These are phyloP conservation scores for Rubroboletus satanas DNA, from an alignment of 768 basidiomycete species.

Conservation along the genomic window DNA sequence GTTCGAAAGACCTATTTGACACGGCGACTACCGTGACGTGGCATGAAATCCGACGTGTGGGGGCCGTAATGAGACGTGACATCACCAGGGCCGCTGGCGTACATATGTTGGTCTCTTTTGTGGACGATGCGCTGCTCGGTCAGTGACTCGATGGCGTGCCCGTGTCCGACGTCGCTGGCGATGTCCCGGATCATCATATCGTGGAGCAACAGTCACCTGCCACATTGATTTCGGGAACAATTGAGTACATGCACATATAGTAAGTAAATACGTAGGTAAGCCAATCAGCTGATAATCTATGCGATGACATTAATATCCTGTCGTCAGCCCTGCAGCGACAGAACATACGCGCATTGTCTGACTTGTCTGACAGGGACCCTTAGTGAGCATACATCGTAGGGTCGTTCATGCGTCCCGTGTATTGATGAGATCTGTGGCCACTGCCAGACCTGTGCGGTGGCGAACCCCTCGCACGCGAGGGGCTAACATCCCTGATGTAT, in stretches of 20 bases:
- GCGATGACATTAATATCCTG: neutral
- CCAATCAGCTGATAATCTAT: neutral
- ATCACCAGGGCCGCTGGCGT: too few relatives aligned
- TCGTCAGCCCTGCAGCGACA: neutral
- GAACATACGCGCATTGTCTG: neutral
- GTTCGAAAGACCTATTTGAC: too few relatives aligned
- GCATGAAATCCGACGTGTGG: too few relatives aligned
- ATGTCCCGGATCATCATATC: too few relatives aligned
- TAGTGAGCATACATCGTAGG: neutral
- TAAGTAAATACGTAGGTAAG: neutral
- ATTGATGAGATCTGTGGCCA: neutral
- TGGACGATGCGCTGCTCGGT: too few relatives aligned
- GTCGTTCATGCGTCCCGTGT: neutral
- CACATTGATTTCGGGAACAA: too few relatives aligned
- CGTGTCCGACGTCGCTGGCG: too few relatives aligned
- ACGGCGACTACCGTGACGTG: too few relatives aligned
- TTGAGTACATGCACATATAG: neutral
- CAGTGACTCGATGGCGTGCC: too few relatives aligned
- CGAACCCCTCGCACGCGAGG: conserved; percentile 5
- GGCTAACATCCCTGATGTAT: neutral
- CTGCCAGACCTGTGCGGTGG: neutral
- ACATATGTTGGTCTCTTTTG: neutral
- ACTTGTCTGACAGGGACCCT: neutral
- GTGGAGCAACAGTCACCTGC: too few relatives aligned
- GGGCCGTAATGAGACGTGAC: too few relatives aligned